Evolutionary conservation across 176 grass and related monocot genomes (phyloP).

Genomic region (Musa beccarii): DNA sequence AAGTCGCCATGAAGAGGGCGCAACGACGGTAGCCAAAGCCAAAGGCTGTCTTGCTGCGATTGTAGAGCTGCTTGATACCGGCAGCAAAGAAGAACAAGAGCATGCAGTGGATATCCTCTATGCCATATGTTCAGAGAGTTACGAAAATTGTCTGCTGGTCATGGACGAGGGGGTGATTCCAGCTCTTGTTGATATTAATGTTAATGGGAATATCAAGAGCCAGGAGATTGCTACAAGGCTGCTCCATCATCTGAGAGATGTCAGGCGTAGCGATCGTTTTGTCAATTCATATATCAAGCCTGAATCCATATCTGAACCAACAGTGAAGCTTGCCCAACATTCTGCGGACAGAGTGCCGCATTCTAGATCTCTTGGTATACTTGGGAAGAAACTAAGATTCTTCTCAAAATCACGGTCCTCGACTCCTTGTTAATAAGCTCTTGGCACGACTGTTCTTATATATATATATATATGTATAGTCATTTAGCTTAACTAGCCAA

Average conservation of each 20-base stretch:
- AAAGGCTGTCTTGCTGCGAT: slow-evolving; percentile 54
- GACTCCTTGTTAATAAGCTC: slow-evolving; percentile 13
- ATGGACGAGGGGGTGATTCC: slow-evolving; percentile 93
- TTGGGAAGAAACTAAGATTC: slow-evolving; percentile 33
- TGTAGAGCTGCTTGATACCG: slow-evolving; percentile 61
- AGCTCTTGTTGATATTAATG: slow-evolving; percentile 63
- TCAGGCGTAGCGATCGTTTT: slow-evolving; percentile 41
- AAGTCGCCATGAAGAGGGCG: slow-evolving; percentile 46
- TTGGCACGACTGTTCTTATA: neutral
- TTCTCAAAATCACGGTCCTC: slow-evolving; percentile 46
- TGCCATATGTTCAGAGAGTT: slow-evolving; percentile 46
- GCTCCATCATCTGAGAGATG: slow-evolving; percentile 66
- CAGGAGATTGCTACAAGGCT: slow-evolving; percentile 49
- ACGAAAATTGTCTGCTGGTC: slow-evolving; percentile 57
- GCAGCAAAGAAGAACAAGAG: slow-evolving; percentile 52
- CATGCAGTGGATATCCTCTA: slow-evolving; percentile 54
- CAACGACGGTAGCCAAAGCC: slow-evolving; percentile 33
- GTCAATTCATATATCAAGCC: slow-evolving; percentile 39
- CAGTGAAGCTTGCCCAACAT: slow-evolving; percentile 23
- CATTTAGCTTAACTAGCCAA: too few relatives aligned
- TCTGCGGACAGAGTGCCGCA: slow-evolving; percentile 22
- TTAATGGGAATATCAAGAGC: slow-evolving; percentile 64
- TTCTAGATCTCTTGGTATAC: slow-evolving; percentile 30
- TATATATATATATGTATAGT: too few relatives aligned
- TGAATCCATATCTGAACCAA: slow-evolving; percentile 16